Conservation (phyloP, 768 basidiomycete genomes). For the Phanerodontia chrysosporium region DNA sequence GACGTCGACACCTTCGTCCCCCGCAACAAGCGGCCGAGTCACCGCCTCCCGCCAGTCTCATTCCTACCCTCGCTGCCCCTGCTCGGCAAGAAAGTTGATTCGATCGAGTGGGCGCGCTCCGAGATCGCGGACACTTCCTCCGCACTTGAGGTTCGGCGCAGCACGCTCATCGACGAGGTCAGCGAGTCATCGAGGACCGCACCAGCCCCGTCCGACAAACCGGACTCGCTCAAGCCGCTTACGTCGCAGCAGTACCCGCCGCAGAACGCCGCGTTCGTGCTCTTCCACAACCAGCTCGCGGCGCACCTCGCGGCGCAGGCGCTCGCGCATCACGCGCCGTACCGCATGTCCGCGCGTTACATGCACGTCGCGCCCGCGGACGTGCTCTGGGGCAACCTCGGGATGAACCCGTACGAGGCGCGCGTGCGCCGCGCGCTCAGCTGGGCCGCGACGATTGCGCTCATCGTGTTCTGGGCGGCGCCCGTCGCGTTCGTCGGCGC, state of each 20-base stretch:
- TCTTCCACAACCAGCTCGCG: slow-evolving; percentile 86
- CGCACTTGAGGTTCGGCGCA: slow-evolving; percentile 21
- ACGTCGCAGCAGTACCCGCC: slow-evolving; percentile 20
- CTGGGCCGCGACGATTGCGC: slow-evolving; percentile 65
- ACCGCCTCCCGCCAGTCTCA: slow-evolving; percentile 56
- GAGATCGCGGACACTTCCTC: slow-evolving; percentile 52
- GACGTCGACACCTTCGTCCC: slow-evolving; percentile 51
- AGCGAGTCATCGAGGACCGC: slow-evolving; percentile 18
- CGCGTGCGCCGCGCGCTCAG: slow-evolving; percentile 36
- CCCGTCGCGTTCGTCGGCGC: slow-evolving; percentile 60
- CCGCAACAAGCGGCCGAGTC: slow-evolving; percentile 69
- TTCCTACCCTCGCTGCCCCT: slow-evolving; percentile 46
- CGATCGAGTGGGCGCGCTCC: slow-evolving; percentile 84
- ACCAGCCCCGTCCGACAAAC: slow-evolving; percentile 13
- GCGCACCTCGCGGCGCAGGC: slow-evolving; percentile 79
- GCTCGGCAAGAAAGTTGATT: slow-evolving; percentile 88
- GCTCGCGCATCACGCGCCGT: slow-evolving; percentile 72
- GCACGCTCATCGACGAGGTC: slow-evolving; percentile 25
- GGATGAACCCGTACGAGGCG: slow-evolving; percentile 76
- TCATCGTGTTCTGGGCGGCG: slow-evolving; percentile 26
- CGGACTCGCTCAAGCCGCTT: slow-evolving; percentile 21
- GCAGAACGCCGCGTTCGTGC: slow-evolving; percentile 65
- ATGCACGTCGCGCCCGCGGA: slow-evolving; percentile 72
- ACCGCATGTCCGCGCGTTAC: slow-evolving; percentile 69
- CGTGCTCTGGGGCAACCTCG: slow-evolving; percentile 86